Base-by-base conservation (phyloP, 2,329 filamentous ascomycete genomes). In the Escovopsis sp. region DNA sequence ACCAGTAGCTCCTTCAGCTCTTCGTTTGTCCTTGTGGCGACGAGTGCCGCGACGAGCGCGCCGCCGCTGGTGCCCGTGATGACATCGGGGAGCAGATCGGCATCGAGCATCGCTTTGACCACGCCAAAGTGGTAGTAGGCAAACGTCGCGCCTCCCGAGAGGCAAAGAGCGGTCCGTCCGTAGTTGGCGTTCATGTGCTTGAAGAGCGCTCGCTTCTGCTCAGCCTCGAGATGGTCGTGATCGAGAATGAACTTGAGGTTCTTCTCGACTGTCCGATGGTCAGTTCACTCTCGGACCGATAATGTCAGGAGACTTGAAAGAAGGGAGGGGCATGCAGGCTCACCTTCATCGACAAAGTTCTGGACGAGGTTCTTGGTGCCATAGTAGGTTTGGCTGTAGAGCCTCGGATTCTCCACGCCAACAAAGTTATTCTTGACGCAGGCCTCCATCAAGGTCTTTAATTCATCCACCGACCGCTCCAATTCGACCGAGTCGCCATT, bases 351-450 rank as follows among this genome's bases (percentile, higher is more conserved):
- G 37, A 94, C 68, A 55, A 89, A 96, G 43, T 80, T 79, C 61
- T 96, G 91, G 28, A 94, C 85, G 49, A 95, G 63, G 47, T 91
- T 77, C 62, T 98, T 98, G n/a, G 91, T 96, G 30, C 91, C 91
- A 53, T 87, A 94, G 58, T 98, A 98, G 3, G 89, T 94, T 64
- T 96, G 88, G 54, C 85, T 94, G 59, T 98, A 98, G n/a, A 98
- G 65, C 43, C 86, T 75, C 9, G 89, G 79, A 54, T 94, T 96
- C 61, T 98, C 91, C 12, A 94, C 80, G 0, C 91, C 91, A 15
- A 85, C 86, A 62, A 96, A 98, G 57, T 98, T 96, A 62, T 88
- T 94, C 72, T 95, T 98, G 53, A 95, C 82, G 58, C 88, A 96
- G 12, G 85, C 85, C 64, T 94, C 86, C 18, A 93, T 68, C 45